Conservation (phyloP, 176 grass and related monocot genomes). For the Avena eriantha region DNA sequence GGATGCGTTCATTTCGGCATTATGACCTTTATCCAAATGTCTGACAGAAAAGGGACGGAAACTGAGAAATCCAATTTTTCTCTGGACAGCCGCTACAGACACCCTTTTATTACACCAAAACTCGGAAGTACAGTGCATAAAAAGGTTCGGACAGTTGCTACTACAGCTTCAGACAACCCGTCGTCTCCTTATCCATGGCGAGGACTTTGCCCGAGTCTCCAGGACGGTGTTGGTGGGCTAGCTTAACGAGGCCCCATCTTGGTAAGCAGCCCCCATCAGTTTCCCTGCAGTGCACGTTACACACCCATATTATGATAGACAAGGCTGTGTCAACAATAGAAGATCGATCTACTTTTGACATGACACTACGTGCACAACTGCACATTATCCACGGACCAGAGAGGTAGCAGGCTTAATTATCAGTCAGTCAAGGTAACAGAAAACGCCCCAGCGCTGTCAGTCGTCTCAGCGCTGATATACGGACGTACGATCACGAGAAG, state of each 20-base stretch:
- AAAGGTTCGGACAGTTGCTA: background rate
- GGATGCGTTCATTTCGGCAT: no score
- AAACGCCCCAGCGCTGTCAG: background rate
- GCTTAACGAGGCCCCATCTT: constrained; percentile 16
- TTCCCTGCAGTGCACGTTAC: constrained; percentile 28
- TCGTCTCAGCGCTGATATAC: background rate
- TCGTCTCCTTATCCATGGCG: background rate
- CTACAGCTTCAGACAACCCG: background rate
- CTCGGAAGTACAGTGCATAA: background rate
- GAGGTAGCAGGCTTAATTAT: no score
- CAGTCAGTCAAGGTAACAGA: background rate
- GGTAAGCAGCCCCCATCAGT: constrained; percentile 27
- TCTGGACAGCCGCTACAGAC: no score
- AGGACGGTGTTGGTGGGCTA: background rate
- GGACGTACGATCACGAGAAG: no score
- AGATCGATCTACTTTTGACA: background rate
- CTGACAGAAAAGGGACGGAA: no score
- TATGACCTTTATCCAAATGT: no score
- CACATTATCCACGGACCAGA: background rate
- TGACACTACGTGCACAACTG: no score
- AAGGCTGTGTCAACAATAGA: background rate
- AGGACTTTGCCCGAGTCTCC: background rate
- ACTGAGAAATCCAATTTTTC: no score
- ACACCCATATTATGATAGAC: background rate
- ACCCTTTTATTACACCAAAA: no score